These are phyloP conservation scores for Chenopodium suecicum DNA, from an alignment of 148 eudicot species.

Conservation along the genomic window DNA sequence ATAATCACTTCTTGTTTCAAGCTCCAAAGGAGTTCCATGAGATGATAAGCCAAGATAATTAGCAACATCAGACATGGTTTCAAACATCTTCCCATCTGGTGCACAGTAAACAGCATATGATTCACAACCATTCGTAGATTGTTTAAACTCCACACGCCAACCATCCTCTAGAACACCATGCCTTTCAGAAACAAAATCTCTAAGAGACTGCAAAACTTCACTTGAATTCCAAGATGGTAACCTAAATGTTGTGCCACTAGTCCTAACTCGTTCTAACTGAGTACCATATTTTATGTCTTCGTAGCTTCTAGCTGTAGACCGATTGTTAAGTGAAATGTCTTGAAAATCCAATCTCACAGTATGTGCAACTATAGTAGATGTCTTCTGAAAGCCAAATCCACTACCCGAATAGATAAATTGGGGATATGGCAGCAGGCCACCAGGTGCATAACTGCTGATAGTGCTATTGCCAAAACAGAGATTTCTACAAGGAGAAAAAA, in stretches of 20 bases:
- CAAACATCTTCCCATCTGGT: conserved; percentile 48
- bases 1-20: conserved; percentile 33
- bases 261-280: conserved; percentile 40
- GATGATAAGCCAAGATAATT: conserved; percentile 43
- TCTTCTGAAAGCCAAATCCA: conserved; percentile 36
- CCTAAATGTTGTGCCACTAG: conserved; percentile 33
- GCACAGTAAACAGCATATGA: conserved; percentile 48
- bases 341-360: conserved; percentile 33
- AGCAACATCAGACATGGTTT: conserved; percentile 51
- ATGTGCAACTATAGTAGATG: conserved; percentile 30
- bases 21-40: conserved; percentile 28
- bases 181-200: conserved; percentile 43
- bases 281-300: conserved; percentile 36
- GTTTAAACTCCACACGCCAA: conserved; percentile 49
- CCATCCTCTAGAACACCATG: conserved; percentile 47
- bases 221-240: conserved; percentile 32
- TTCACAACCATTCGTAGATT: conserved; percentile 36
- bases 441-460: conserved; percentile 21
- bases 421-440: conserved; percentile 28
- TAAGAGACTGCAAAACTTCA: conserved; percentile 50
- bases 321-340: conserved; percentile 28
- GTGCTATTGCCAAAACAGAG: conserved; percentile 30
- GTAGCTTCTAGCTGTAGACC: conserved; percentile 28
- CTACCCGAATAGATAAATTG: conserved; percentile 28
- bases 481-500: conserved; percentile 31